Evolutionary conservation across 2,329 filamentous ascomycete genomes (phyloP).

Genomic region (Microsporum audouinii): DNA sequence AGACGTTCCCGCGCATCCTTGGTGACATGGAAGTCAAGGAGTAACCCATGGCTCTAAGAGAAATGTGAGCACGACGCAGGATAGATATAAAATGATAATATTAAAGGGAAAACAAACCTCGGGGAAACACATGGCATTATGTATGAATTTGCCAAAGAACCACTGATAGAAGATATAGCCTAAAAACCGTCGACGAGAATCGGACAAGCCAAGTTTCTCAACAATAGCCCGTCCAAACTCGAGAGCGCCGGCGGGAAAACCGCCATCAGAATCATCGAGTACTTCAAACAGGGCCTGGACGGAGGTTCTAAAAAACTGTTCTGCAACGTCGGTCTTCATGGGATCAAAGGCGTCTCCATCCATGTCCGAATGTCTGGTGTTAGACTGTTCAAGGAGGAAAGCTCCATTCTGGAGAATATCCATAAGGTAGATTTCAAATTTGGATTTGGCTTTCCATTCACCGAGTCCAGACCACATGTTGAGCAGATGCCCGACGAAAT

Average conservation of each 20-base stretch:
- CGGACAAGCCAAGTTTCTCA: conserved; percentile 57
- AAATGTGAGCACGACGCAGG: not conserved
- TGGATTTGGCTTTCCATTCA: conserved; percentile 79
- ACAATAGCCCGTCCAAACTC: conserved; percentile 77
- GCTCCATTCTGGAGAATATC: conserved; percentile 86
- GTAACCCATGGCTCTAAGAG: conserved; percentile 46
- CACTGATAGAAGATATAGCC: conserved; percentile 82
- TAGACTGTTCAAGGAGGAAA: conserved; percentile 75
- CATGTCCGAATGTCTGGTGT: conserved; percentile 60
- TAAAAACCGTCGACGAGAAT: conserved; percentile 61
- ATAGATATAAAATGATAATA: not conserved
- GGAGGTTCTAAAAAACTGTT: conserved; percentile 78
- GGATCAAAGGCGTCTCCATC: conserved; percentile 54
- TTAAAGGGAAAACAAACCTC: conserved; percentile 47
- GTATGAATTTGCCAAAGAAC: conserved; percentile 79
- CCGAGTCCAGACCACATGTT: conserved; percentile 79
- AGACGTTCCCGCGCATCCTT: conserved; percentile 75
- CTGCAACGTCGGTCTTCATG: conserved; percentile 69
- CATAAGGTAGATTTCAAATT: conserved; percentile 90
- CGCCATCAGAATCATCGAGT: conserved; percentile 74
- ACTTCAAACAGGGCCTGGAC: conserved; percentile 73
- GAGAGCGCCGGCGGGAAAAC: conserved; percentile 75
- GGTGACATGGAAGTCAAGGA: conserved; percentile 84
- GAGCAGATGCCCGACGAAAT: conserved; percentile 70
- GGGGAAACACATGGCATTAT: conserved; percentile 74